Conservation (phyloP, 139 green algal species). For the Micractinium conductrix region DNA sequence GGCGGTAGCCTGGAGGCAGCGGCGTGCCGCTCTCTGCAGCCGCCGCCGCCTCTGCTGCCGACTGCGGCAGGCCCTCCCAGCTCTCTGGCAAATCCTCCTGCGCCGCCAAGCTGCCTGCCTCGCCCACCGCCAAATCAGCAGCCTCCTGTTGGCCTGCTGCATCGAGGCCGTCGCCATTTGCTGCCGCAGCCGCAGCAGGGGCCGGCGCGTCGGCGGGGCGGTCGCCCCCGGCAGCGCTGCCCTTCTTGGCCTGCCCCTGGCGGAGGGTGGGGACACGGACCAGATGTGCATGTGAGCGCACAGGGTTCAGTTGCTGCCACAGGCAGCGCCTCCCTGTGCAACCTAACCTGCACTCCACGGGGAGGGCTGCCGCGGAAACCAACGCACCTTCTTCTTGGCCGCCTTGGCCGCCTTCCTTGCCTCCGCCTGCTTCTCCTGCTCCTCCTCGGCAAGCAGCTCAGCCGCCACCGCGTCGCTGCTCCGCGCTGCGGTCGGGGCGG, state of each 20-base stretch:
- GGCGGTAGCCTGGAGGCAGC: neutral
- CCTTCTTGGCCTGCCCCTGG: neutral
- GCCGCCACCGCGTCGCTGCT: neutral
- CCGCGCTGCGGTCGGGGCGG: neutral
- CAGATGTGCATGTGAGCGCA: too few species aligned
- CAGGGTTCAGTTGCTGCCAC: too few species aligned
- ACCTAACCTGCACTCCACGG: too few species aligned
- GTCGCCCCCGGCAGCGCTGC: neutral
- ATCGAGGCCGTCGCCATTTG: neutral
- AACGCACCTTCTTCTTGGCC: neutral
- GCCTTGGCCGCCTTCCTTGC: neutral
- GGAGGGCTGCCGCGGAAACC: too few species aligned
- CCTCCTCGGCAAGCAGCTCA: constrained; percentile 10
- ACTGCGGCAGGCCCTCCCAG: neutral
- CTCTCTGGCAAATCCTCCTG: too few species aligned
- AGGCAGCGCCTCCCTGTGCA: too few species aligned
- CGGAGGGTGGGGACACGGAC: neutral
- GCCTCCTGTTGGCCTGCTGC: neutral
- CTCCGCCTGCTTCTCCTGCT: neutral
- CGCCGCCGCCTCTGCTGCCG: neutral
- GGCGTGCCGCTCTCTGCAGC: neutral
- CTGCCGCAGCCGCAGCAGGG: neutral
- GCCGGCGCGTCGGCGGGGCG: neutral
- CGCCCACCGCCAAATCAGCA: neutral
- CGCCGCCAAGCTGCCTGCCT: too few species aligned